phyloP scores from a whole-genome alignment of 2,329 filamentous ascomycete genomes.

The Scolecobasidium constrictum region DNA sequence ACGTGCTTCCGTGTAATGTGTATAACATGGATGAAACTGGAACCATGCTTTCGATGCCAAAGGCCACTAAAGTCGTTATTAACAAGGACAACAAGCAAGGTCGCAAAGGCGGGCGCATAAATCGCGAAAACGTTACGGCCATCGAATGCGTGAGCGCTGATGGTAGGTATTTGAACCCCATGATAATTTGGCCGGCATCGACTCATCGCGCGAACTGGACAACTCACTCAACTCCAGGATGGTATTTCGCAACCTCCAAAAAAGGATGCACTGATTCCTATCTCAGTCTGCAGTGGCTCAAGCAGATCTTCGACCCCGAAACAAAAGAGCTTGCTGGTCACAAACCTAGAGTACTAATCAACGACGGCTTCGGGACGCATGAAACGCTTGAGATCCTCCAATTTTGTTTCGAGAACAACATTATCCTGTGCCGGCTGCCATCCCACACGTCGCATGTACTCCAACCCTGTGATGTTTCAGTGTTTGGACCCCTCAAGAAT shows the following conservation, averaged over 20 bases:
- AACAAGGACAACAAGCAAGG: constrained; percentile 2
- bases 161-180: constrained; percentile 8
- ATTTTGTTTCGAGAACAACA: constrained; percentile 5
- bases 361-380: constrained; percentile 7
- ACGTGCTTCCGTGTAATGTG: constrained; percentile 8
- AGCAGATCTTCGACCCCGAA: constrained; percentile 5
- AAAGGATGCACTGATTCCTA: constrained; percentile 5
- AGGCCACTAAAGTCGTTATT: neutral
- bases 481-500: neutral
- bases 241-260: constrained; percentile 10
- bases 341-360: constrained; percentile 4
- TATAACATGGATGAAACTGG: constrained; percentile 13
- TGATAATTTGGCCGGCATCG: constrained; percentile 8
- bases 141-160: constrained; percentile 6
- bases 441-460: constrained; percentile 4
- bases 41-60: neutral
- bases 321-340: constrained; percentile 1
- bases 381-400: constrained; percentile 3
- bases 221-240: constrained; percentile 13
- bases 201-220: constrained; percentile 9
- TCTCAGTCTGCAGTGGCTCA: constrained; percentile 6
- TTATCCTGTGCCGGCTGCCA: constrained; percentile 6
- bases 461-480: constrained; percentile 2
- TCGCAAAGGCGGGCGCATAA: constrained; percentile 5
- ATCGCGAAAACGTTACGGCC: constrained; percentile 7